These are phyloP conservation scores for Ramichloridium luteum DNA, from an alignment of 2,329 filamentous ascomycete species.

Conservation along the genomic window DNA sequence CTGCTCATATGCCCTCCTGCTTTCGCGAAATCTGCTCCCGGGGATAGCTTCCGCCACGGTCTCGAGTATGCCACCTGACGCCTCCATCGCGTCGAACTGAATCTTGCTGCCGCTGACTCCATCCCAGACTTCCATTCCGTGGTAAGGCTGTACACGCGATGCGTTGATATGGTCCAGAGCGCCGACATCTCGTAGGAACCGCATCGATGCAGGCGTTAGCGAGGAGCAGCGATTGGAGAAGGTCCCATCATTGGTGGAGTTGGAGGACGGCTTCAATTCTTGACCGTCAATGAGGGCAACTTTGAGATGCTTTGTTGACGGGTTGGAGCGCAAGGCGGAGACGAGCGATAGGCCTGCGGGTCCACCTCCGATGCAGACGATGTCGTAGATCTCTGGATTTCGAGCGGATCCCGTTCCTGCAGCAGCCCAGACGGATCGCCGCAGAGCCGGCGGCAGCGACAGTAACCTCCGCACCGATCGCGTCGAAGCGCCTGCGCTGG, in stretches of 20 bases:
- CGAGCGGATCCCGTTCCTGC: slow-evolving; percentile 8
- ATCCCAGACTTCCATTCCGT: slow-evolving; percentile 98
- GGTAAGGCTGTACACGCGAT: slow-evolving; percentile 70
- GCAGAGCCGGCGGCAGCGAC: slow-evolving; percentile 18
- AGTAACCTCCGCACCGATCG: slow-evolving; percentile 12
- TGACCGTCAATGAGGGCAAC: slow-evolving; percentile 86
- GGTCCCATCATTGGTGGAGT: slow-evolving; percentile 54
- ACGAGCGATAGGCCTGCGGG: slow-evolving; percentile 16
- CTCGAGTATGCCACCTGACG: slow-evolving; percentile 13
- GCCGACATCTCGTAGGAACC: slow-evolving; percentile 66
- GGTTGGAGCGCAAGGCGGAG: slow-evolving; percentile 27
- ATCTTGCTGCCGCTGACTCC: slow-evolving; percentile 78
- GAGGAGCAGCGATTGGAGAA: slow-evolving; percentile 96
- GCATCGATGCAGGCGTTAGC: slow-evolving; percentile 76
- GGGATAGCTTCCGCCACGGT: slow-evolving; percentile 19
- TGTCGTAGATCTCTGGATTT: slow-evolving; percentile 55
- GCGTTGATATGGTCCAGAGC: slow-evolving; percentile 68
- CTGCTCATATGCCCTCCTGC: slow-evolving; percentile 12
- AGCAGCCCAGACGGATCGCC: slow-evolving; percentile 17
- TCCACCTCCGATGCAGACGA: slow-evolving; percentile 17
- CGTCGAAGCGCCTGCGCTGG: slow-evolving; percentile 3
- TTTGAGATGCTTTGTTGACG: slow-evolving; percentile 54
- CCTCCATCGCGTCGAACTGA: slow-evolving; percentile 47
- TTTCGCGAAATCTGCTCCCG: slow-evolving; percentile 16
- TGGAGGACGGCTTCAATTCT: slow-evolving; percentile 57